Evolutionary conservation across 805 yeast genomes (phyloP), one percentile per base, ranked within the genome.

Genomic region (Teunomyces funiuensis): DNA sequence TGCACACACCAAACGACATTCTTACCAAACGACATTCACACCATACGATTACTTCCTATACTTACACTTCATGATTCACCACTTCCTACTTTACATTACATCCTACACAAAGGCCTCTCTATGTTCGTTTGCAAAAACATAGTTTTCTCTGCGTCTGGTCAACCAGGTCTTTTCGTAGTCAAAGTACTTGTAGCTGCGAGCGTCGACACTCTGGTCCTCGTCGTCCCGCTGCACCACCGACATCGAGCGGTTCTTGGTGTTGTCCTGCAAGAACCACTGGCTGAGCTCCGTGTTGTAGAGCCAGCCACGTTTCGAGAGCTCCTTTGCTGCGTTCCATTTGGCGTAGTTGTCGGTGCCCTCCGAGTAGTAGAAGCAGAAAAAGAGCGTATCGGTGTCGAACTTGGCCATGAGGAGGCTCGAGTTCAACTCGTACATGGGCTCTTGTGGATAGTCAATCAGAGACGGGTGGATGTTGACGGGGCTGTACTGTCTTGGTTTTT

Each of bases 401-500:
- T 84, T 88, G 19, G 76, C 69, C 64, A 87, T 72, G 30, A 85
- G 63, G 40, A 72, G 69, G 11, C 81, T 72, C 47, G 82, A 80
- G 38, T 80, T 83, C 41, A 78, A 68, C 57, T 80, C 86, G 43
- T 80, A 79, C 63, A 82, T 73, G 23, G 90, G 90, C 46, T 85
- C 93, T 57, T 82, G 88, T 2, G 99, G 99, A 65, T 88, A 93
- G 63, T 83, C 87, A 16, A 85, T 78, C 28, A 93, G 87, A 6
- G 96, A 88, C 19, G 97, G 96, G 57, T 85, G 95, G 40, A 95
- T 95, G 51, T 82, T 80, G 16, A 77, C 75, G 5, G 97, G 91
- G 37, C 76, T 78, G 59, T 88, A 82, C 58, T 77, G 76, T 46
- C 83, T 77, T 13, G 97, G 96, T 52, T 73, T 78, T 54, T 91